These are phyloP conservation scores for Sugiyamaella marilandica DNA, from an alignment of 805 yeast species.

Conservation along the genomic window DNA sequence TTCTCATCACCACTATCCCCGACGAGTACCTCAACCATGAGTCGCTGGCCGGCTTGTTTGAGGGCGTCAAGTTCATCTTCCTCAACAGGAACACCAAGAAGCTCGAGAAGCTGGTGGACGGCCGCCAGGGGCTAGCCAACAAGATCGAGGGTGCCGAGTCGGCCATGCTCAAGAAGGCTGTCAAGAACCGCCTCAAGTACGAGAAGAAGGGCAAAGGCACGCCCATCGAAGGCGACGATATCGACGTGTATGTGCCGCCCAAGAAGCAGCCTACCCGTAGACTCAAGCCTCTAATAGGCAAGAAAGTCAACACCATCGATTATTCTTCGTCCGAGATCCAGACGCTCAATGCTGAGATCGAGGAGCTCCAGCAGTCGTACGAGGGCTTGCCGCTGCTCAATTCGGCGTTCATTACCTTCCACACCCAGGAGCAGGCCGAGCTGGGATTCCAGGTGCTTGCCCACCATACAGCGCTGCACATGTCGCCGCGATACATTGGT, in stretches of 20 bases:
- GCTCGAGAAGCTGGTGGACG: slow-evolving; percentile 50
- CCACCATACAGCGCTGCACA: slow-evolving; percentile 41
- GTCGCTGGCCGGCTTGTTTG: slow-evolving; percentile 69
- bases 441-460: slow-evolving; percentile 75
- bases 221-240: slow-evolving; percentile 23
- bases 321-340: slow-evolving; percentile 64
- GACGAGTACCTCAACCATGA: slow-evolving; percentile 63
- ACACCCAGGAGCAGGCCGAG: slow-evolving; percentile 82
- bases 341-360: slow-evolving; percentile 64
- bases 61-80: slow-evolving; percentile 79
- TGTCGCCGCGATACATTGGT: slow-evolving; percentile 50
- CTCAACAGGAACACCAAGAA: slow-evolving; percentile 60
- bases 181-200: slow-evolving; percentile 57
- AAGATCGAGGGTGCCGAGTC: slow-evolving; percentile 66
- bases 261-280: slow-evolving; percentile 84
- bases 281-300: slow-evolving; percentile 64
- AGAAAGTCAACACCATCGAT: slow-evolving; percentile 80
- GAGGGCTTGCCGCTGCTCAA: slow-evolving; percentile 63
- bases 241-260: slow-evolving; percentile 47
- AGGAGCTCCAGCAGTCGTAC: slow-evolving; percentile 50
- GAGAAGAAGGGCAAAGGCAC: slow-evolving; percentile 55
- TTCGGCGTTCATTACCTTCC: slow-evolving; percentile 77
- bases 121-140: slow-evolving; percentile 55
- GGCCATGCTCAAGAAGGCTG: slow-evolving; percentile 52
- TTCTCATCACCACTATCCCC: slow-evolving; percentile 81